Evolutionary conservation across 805 yeast species (phyloP).

Genomic region (Candida endomychidarum): DNA sequence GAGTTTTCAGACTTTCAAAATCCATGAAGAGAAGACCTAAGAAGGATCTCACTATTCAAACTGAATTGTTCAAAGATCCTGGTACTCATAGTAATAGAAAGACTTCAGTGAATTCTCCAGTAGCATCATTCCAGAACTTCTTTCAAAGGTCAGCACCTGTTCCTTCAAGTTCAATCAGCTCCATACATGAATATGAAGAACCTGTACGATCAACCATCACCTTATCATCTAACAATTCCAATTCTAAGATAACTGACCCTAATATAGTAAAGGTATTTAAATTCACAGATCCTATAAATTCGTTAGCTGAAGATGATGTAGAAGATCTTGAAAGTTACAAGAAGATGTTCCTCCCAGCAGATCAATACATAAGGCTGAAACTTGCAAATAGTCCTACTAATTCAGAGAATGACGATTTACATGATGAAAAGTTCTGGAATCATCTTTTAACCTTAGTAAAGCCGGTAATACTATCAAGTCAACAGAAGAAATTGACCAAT

Average conservation of each 20-base stretch:
- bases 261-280: conserved; percentile 32
- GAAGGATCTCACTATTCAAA: conserved; percentile 32
- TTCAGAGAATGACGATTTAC: conserved; percentile 12
- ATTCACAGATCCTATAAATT: conserved; percentile 33
- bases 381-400: conserved; percentile 16
- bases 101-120: conserved; percentile 31
- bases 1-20: conserved; percentile 13
- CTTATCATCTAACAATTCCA: conserved; percentile 36
- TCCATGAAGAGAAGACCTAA: conserved; percentile 10
- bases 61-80: conserved; percentile 17
- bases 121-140: conserved; percentile 31
- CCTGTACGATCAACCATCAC: conserved; percentile 21
- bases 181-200: conserved; percentile 2
- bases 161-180: neutral
- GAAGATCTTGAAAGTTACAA: conserved; percentile 25
- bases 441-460: conserved; percentile 20
- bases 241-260: conserved; percentile 30
- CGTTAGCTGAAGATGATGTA: conserved; percentile 21
- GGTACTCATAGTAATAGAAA: conserved; percentile 16
- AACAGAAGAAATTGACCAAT: conserved; percentile 21
- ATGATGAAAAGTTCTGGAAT: conserved; percentile 16
- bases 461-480: conserved; percentile 28
- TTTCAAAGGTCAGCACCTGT: conserved; percentile 26
- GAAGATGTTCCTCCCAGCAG: conserved; percentile 34
- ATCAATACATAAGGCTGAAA: conserved; percentile 29